Base-by-base conservation (phyloP, 1,139 yeast genomes). In the Kodamaea sp. region DNA sequence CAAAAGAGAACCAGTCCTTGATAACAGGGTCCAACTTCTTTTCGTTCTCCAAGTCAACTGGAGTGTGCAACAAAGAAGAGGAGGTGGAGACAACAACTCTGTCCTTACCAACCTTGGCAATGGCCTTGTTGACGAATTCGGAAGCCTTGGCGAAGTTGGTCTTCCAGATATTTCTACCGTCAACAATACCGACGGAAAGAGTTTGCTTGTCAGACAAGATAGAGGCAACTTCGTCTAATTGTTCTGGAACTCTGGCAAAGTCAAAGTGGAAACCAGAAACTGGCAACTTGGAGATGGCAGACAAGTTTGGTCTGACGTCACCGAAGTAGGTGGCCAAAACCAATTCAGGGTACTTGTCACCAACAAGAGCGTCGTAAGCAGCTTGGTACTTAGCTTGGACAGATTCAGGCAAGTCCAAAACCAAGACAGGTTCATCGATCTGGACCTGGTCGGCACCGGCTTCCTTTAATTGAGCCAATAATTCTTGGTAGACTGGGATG, bases 111-210 rank as follows among this genome's bases (percentile, higher is more conserved):
- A 90, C 73, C 72, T 84, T 83, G 53, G 70, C 81, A 59, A 85
- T 76, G 53, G 96, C 97, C 68, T 80, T 77, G 65, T 82, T 74
- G 55, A 89, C 95, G 47, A 83, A 64, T 50, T 71, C 84, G 59
- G 89, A 72, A 50, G 98, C 95, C 72, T 81, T 80, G 59, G 92
- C 67, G 58, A 83, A 86, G 76, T 92, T 86, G 66, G 95, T 84
- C 80, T 92, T 92, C 98, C 98, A 92, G 71, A 92, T 87, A 82
- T 92, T 92, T 82, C 98, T 89, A 74, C 98, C 98, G 58, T 88
- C 95, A 57, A 92, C 92, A 56, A 92, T 80, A 86, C 98, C 98
- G 50, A 84, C 96, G 48, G 97, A 90, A 61, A 92, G 77, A 48
- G 76, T 70, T 76, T 92, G 96, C 44, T 57, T 53, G 53, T 80